Conservation (phyloP, 306 rosid species). For the Rosa multiflora region DNA sequence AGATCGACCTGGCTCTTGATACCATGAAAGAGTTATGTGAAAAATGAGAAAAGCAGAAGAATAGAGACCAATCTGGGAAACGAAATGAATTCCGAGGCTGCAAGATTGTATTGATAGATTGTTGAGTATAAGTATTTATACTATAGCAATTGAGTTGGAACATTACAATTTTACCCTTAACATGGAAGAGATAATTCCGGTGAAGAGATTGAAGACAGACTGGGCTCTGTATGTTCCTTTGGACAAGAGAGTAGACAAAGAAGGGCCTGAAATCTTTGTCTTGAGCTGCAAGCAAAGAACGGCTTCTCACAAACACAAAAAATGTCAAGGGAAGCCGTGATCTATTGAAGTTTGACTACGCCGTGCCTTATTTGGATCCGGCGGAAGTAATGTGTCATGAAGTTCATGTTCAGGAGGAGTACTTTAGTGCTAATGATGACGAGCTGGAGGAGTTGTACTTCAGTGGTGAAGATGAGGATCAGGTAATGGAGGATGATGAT, state of each 20-base stretch:
- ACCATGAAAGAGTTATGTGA: too few relatives aligned
- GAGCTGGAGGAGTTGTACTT: background rate
- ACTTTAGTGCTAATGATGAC: background rate
- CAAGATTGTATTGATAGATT: too few relatives aligned
- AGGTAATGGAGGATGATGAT: background rate
- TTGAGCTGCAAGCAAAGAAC: background rate
- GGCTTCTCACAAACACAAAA: background rate
- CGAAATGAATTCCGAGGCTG: too few relatives aligned
- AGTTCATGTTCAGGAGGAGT: background rate
- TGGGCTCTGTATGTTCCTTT: background rate
- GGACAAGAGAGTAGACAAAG: background rate
- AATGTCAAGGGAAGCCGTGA: background rate
- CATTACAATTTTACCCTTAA: too few relatives aligned
- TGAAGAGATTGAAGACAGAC: background rate
- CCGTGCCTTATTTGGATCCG: background rate
- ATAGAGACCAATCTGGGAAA: too few relatives aligned
- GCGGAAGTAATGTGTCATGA: background rate
- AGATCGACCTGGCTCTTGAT: too few relatives aligned
- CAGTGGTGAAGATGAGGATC: background rate
- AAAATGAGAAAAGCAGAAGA: too few relatives aligned
- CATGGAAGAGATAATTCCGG: background rate
- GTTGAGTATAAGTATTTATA: too few relatives aligned
- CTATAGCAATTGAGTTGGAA: too few relatives aligned
- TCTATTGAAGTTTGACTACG: background rate
- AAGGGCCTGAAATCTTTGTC: conserved; percentile 3